Conservation (phyloP, 208 protist species). For the Angomonas deanei region DNA sequence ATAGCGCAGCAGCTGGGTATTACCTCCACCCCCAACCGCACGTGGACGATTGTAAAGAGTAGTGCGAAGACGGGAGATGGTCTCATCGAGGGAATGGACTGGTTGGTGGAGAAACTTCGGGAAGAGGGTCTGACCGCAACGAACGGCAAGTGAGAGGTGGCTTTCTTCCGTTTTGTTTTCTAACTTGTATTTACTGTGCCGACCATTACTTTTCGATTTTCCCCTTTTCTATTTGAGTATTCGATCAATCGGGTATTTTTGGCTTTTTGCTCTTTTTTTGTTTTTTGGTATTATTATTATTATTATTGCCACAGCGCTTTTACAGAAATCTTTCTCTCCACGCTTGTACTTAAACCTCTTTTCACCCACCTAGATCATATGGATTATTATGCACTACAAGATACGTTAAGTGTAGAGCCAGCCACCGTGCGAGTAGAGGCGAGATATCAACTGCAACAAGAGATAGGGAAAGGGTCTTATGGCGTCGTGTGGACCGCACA, state of each 20-base stretch:
- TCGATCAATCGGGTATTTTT: neutral
- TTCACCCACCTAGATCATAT: slow-evolving; percentile 17
- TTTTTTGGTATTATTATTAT: neutral
- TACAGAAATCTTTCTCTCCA: neutral
- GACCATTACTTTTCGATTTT: too few species aligned
- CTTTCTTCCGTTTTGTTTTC: neutral
- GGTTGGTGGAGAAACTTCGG: slow-evolving; percentile 83
- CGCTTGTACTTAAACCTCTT: slow-evolving; percentile 17
- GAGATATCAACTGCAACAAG: slow-evolving; percentile 49
- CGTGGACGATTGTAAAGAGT: slow-evolving; percentile 94
- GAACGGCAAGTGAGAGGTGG: neutral
- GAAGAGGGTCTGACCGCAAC: slow-evolving; percentile 24
- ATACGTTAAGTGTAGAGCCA: slow-evolving; percentile 13
- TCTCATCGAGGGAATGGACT: slow-evolving; percentile 92
- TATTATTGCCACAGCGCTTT: too few species aligned
- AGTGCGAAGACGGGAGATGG: slow-evolving; percentile 93
- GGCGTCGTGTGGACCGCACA: slow-evolving; percentile 70
- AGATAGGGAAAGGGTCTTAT: slow-evolving; percentile 82
- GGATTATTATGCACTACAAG: slow-evolving; percentile 76
- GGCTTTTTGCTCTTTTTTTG: slow-evolving; percentile 6
- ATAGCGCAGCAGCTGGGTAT: slow-evolving; percentile 77
- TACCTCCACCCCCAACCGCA: slow-evolving; percentile 75
- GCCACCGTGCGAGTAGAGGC: slow-evolving; percentile 23
- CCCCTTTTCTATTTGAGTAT: too few species aligned
- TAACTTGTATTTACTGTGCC: neutral